A percentile compares a stretch with the other conserved stretches of the same genome.
These are phyloP conservation scores for Cenchrus fungigraminus DNA, from an alignment of 176 grass and related monocot genomes.

Conservation along the genomic window DNA sequence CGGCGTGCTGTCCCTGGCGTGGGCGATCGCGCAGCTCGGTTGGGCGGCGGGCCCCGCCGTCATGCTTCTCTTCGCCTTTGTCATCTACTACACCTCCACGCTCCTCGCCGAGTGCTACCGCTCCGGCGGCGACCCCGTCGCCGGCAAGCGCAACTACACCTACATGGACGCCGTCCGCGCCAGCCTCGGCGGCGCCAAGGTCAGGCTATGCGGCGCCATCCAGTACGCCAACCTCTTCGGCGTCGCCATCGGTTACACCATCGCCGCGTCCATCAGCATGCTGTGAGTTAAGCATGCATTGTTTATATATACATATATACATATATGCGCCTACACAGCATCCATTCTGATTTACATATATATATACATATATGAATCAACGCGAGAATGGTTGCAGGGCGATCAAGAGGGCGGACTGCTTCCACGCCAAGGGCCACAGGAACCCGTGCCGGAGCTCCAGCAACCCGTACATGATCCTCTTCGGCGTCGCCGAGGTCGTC, in stretches of 20 bases:
- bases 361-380: not conserved
- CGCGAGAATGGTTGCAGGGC: conserved; percentile 23
- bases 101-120: conserved; percentile 92
- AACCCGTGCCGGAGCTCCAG: conserved; percentile 52
- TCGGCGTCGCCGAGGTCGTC: conserved; percentile 52
- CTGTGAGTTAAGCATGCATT: not conserved
- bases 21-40: conserved; percentile 90
- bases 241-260: conserved; percentile 77
- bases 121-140: conserved; percentile 61
- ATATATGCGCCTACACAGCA: no score
- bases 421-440: conserved; percentile 53
- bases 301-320: no score
- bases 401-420: conserved; percentile 58
- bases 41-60: conserved; percentile 85
- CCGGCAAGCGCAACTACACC: conserved; percentile 90
- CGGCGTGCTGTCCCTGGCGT: conserved; percentile 85
- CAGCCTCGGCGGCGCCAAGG: conserved; percentile 71
- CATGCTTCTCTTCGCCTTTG: conserved; percentile 90
- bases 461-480: conserved; percentile 68
- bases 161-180: conserved; percentile 92
- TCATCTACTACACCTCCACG: conserved; percentile 94
- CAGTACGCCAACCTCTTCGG: conserved; percentile 80
- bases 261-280: conserved; percentile 83
- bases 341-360: no score
- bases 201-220: conserved; percentile 56